Evolutionary conservation across 441 rosid species (phyloP).

Genomic region (Populus hybrid): DNA sequence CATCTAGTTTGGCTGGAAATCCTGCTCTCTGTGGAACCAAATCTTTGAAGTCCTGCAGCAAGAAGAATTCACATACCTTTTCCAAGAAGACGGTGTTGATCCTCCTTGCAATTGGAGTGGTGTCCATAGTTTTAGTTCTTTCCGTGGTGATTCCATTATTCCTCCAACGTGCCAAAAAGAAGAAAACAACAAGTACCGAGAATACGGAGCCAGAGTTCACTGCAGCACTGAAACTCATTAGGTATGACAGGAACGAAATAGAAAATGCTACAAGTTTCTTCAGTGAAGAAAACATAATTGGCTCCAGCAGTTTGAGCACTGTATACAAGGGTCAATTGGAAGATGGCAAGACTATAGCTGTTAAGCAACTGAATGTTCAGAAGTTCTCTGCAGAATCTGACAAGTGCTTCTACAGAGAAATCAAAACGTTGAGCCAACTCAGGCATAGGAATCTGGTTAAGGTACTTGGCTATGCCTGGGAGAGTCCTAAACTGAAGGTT

Average conservation of each 20-base stretch:
- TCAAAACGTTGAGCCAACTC: conserved; percentile 58
- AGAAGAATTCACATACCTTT: conserved; percentile 34
- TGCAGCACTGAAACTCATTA: conserved; percentile 44
- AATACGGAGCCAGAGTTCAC: conserved; percentile 39
- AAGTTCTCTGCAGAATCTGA: conserved; percentile 65
- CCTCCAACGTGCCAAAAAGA: conserved; percentile 25
- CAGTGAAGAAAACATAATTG: conserved; percentile 50
- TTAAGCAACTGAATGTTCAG: conserved; percentile 66
- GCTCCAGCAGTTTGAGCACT: conserved; percentile 73
- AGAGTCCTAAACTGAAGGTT: conserved; percentile 70
- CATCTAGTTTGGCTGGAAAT: conserved; percentile 56
- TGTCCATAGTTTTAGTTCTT: conserved; percentile 31
- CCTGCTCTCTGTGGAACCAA: conserved; percentile 61
- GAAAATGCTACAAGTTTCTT: conserved; percentile 64
- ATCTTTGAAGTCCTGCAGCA: conserved; percentile 45
- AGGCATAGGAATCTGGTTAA: conserved; percentile 77
- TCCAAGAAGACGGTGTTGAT: conserved; percentile 40
- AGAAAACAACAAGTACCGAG: conserved; percentile 25
- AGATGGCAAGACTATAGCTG: conserved; percentile 56
- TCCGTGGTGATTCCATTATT: conserved; percentile 30
- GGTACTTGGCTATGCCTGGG: conserved; percentile 86
- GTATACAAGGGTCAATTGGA: conserved; percentile 72
- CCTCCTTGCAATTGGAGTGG: conserved; percentile 42
- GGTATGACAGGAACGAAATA: conserved; percentile 53
- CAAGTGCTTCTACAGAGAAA: conserved; percentile 70